Base-by-base conservation (phyloP, 495 filamentous ascomycete genomes). In the Terfezia claveryi region DNA sequence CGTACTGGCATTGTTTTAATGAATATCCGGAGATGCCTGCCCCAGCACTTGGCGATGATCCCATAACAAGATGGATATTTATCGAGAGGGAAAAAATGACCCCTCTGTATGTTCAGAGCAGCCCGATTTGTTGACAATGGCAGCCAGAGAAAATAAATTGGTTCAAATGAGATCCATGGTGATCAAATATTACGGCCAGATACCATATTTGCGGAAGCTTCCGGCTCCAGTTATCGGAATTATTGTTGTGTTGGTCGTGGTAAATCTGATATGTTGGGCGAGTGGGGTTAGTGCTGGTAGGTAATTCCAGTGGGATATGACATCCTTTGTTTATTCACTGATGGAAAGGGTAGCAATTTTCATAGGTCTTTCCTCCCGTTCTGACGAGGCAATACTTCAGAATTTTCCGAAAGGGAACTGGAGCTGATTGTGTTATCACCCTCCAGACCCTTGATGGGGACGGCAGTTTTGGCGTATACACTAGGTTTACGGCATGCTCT, bases 401-500 rank as follows among this genome's bases (percentile, higher is more conserved):
- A 14, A 46, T 14, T 46, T 14, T 5, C 12, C 20, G 20, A 20
- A 20, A 2, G 20, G 20, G 20, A 20, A 20, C 2, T 20, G 20
- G 12, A 14, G 17, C 17, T 4, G 41, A 46, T 14, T 46, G 41
- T 9, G 41, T 46, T 14, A 8, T 14, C 41, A 46, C 12, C 14
- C 17, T 46, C 17, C 56, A 80, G 77, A 7, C 68, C 74, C 4
- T 71, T 94, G 55, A 77, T 87, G 44, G 82, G 81, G 14, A 81
- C 86, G 4, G 83, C 88, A 5, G 77, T 89, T 14, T 74, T 93
- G 0, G 77, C 89, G 12, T 94, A 92, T 66, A 88, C 87, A 0
- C 74, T 98, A 7, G 89, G 91, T 8, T 75, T 98, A 20, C 79
- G 91, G 53, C 89, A 98, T 74, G 91, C 91, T 4, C 79, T 95